A percentile compares a stretch with the other conserved stretches of the same genome.
phyloP scores from a whole-genome alignment of 129 eudicot genomes.

The Kitagawia praeruptora region DNA sequence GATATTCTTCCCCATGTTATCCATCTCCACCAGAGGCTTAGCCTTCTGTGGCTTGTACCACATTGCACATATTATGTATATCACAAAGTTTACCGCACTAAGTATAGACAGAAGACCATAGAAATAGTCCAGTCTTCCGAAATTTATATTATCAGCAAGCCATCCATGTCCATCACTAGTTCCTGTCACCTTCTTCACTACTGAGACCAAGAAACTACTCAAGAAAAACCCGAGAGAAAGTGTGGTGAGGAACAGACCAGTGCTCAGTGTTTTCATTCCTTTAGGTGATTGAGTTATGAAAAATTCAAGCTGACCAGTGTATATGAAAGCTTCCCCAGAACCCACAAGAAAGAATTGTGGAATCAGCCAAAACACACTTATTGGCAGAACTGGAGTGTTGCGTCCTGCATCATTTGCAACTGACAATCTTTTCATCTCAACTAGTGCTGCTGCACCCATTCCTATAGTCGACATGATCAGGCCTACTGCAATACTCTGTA shows the following conservation, averaged over 20 bases:
- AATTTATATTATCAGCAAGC: slow-evolving; percentile 73
- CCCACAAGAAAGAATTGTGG: slow-evolving; percentile 88
- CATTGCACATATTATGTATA: slow-evolving; percentile 49
- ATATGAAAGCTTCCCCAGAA: slow-evolving; percentile 84
- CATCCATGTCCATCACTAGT: slow-evolving; percentile 43
- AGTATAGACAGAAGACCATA: slow-evolving; percentile 52
- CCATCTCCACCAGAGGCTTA: slow-evolving; percentile 34
- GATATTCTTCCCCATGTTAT: slow-evolving; percentile 14
- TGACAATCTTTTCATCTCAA: slow-evolving; percentile 8
- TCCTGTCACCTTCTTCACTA: slow-evolving; percentile 59
- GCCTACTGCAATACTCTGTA: slow-evolving; percentile 14
- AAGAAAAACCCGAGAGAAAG: slow-evolving; percentile 77
- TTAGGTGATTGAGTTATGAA: slow-evolving; percentile 91
- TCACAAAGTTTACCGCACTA: slow-evolving; percentile 47
- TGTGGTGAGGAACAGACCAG: slow-evolving; percentile 89
- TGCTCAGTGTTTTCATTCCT: slow-evolving; percentile 96
- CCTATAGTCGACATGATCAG: slow-evolving; percentile 11
- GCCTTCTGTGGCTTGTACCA: slow-evolving; percentile 56
- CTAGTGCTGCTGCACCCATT: slow-evolving; percentile 19
- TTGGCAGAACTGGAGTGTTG: slow-evolving; percentile 6
- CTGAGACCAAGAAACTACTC: slow-evolving; percentile 75
- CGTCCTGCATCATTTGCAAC: neutral
- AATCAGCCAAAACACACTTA: slow-evolving; percentile 43
- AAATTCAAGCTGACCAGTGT: slow-evolving; percentile 93
- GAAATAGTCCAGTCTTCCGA: slow-evolving; percentile 77